A percentile compares a stretch with the other conserved stretches of the same genome.
Conservation (phyloP, 352 stramenopile genomes). For the Phytophthora tentaculata region DNA sequence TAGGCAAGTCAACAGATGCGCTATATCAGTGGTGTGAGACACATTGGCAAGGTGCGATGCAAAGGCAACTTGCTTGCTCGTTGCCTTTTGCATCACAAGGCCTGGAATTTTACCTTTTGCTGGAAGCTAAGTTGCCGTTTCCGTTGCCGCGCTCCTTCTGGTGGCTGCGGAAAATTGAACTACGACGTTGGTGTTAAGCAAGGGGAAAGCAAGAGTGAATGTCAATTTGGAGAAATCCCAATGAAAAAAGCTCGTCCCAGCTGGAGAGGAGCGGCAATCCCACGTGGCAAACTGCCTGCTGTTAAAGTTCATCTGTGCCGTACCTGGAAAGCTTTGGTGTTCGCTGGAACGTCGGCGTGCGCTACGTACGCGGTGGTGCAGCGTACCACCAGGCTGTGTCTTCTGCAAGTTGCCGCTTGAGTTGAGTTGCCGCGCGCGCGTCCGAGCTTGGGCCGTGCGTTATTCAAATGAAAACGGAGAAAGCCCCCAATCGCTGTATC, state of each 20-base stretch:
- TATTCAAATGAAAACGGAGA: conserved; percentile 36
- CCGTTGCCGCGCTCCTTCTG: conserved; percentile 5
- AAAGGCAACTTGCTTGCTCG: conserved; percentile 16
- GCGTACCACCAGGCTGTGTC: conserved; percentile 8
- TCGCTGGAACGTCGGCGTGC: not conserved
- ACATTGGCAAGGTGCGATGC: conserved; percentile 11
- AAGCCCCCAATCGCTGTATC: conserved; percentile 28
- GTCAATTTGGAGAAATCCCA: conserved; percentile 27
- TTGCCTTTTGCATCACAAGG: conserved; percentile 9
- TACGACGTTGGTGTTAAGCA: conserved; percentile 13
- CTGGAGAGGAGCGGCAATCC: conserved; percentile 12
- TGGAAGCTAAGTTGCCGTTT: not conserved
- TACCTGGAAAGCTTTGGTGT: conserved; percentile 24
- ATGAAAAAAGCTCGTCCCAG: conserved; percentile 21
- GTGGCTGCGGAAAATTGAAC: conserved; percentile 8
- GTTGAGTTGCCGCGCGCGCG: conserved; percentile 29
- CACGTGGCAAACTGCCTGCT: conserved; percentile 10
- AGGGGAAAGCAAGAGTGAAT: conserved; percentile 35
- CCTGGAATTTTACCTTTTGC: conserved; percentile 4
- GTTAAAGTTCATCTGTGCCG: not conserved
- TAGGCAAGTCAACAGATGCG: conserved; percentile 8
- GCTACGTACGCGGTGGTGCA: not conserved
- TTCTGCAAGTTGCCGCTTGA: conserved; percentile 33
- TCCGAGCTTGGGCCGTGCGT: conserved; percentile 17
- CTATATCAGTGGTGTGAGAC: conserved; percentile 30